These are phyloP conservation scores for Cercospora sp. DNA, from an alignment of 2,329 filamentous ascomycete species.

Conservation along the genomic window DNA sequence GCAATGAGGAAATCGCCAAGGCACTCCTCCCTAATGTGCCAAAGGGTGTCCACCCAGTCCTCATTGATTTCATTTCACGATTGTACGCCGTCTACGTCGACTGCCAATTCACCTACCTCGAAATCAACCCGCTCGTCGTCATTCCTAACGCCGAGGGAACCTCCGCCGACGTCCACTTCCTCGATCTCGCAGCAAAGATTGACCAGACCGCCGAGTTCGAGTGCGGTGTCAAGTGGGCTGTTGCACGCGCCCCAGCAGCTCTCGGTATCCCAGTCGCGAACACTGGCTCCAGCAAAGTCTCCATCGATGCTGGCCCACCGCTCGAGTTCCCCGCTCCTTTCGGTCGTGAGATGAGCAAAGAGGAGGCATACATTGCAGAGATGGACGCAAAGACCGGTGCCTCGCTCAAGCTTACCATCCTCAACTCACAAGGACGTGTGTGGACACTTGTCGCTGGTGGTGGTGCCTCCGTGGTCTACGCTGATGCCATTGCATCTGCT, in stretches of 20 bases:
- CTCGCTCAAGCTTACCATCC: conserved; percentile 94
- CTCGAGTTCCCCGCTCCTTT: conserved; percentile 99
- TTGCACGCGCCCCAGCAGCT: conserved; percentile 86
- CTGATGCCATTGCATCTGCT: conserved; percentile 94
- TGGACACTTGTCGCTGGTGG: conserved; percentile 99
- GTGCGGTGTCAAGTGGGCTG: conserved; percentile 98
- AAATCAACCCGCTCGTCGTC: conserved; percentile 98
- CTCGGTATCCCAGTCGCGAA: conserved; percentile 73
- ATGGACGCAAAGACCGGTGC: conserved; percentile 99
- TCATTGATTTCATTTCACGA: conserved; percentile 98
- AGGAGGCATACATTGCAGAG: conserved; percentile 98
- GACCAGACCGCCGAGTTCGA: conserved; percentile 99
- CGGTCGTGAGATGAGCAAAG: conserved; percentile 96
- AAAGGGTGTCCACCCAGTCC: conserved; percentile 92
- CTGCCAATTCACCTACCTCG: conserved; percentile 99
- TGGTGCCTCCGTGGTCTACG: conserved; percentile 98
- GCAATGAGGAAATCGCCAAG: conserved; percentile 87
- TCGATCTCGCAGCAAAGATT: conserved; percentile 96
- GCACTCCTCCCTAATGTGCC: conserved; percentile 90
- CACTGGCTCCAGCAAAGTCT: conserved; percentile 71
- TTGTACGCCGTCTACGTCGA: conserved; percentile 99
- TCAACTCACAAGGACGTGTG: conserved; percentile 87
- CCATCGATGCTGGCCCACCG: conserved; percentile 91
- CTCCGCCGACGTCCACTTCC: conserved; percentile 93
- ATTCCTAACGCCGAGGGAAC: conserved; percentile 92